A percentile compares a stretch with the other conserved stretches of the same genome.
phyloP scores from a whole-genome alignment of 2,329 filamentous ascomycete species.

The Nothomitra cinnamomea region DNA sequence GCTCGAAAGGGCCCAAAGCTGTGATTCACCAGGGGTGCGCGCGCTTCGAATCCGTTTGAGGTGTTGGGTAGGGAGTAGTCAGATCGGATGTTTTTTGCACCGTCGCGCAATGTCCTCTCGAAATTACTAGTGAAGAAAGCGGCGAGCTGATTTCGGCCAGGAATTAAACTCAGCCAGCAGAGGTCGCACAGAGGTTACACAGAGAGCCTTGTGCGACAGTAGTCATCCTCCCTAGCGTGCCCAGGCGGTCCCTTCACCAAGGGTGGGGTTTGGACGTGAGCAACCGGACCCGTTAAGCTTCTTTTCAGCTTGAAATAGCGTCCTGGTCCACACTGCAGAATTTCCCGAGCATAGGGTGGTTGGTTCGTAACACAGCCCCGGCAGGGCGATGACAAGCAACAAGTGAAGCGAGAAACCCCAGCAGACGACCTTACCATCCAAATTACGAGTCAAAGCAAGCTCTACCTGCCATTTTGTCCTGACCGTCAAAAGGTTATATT shows the following conservation, averaged over 20 bases:
- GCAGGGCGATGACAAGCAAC: not conserved
- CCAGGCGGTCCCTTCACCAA: not conserved
- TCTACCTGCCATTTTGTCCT: not conserved
- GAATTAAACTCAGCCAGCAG: not conserved
- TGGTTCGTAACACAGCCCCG: not conserved
- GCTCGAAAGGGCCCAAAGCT: not conserved
- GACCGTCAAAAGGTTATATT: not conserved
- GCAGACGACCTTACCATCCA: not conserved
- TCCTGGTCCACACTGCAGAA: no score
- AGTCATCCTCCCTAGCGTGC: not conserved
- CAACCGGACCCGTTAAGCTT: not conserved
- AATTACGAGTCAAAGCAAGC: no score
- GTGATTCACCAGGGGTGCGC: not conserved
- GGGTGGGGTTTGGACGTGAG: not conserved
- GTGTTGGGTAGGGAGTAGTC: not conserved
- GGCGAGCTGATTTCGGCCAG: not conserved
- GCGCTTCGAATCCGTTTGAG: not conserved
- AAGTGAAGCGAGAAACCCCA: not conserved
- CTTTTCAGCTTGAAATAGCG: not conserved
- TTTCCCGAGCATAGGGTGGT: not conserved
- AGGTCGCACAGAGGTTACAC: no score
- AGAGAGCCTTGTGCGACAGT: not conserved
- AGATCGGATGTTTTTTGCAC: slow-evolving; percentile 1
- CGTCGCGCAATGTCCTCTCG: not conserved
- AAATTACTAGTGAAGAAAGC: not conserved